Conservation (phyloP, 2,329 filamentous ascomycete genomes). For the Penicillium crustosum region DNA sequence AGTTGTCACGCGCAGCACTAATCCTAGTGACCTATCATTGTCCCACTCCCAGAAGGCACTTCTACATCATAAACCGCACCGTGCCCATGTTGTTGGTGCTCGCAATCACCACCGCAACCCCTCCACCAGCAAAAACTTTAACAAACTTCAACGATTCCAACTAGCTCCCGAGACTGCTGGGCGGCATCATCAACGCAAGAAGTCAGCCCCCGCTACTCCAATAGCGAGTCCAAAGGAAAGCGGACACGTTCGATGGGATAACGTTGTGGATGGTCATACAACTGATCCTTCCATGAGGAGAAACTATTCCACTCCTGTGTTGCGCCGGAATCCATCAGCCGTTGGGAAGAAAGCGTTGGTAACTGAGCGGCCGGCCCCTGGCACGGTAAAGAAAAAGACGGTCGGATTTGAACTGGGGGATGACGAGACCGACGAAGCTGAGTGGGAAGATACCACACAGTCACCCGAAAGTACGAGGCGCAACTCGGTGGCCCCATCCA, state of each 20-base stretch:
- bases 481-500: slow-evolving; percentile 43
- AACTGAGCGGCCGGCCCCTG: slow-evolving; percentile 35
- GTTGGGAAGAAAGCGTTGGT: slow-evolving; percentile 42
- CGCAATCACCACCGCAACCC: slow-evolving; percentile 44
- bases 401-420: slow-evolving; percentile 49
- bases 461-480: slow-evolving; percentile 50
- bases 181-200: slow-evolving; percentile 48
- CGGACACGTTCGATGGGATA: slow-evolving; percentile 45
- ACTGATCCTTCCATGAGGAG: slow-evolving; percentile 44
- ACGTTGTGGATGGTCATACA: slow-evolving; percentile 37
- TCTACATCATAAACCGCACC: slow-evolving; percentile 40
- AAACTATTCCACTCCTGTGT: slow-evolving; percentile 46
- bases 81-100: slow-evolving; percentile 45
- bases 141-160: slow-evolving; percentile 44
- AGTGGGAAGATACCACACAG: slow-evolving; percentile 51
- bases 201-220: slow-evolving; percentile 47
- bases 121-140: slow-evolving; percentile 46
- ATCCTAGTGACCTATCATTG: slow-evolving; percentile 33
- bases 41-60: slow-evolving; percentile 34
- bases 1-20: slow-evolving; percentile 37
- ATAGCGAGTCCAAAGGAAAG: slow-evolving; percentile 42
- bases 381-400: slow-evolving; percentile 46
- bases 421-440: slow-evolving; percentile 46
- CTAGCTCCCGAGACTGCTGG: slow-evolving; percentile 32
- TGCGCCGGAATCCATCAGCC: slow-evolving; percentile 41